These are phyloP conservation scores for Coprinopsis strossmayeri DNA, from an alignment of 768 basidiomycete genomes.

Conservation along the genomic window DNA sequence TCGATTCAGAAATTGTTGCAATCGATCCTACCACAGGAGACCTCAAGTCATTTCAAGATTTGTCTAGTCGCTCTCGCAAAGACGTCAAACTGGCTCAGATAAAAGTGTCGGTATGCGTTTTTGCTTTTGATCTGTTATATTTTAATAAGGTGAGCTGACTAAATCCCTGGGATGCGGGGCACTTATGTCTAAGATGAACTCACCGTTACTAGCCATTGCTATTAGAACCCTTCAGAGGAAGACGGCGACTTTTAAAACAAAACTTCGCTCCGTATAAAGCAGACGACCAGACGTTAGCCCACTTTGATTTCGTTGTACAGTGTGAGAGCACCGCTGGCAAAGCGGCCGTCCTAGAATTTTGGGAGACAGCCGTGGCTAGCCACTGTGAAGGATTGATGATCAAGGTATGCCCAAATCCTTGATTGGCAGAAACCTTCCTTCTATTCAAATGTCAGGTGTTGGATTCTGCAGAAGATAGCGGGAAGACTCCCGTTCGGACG, in stretches of 20 bases:
- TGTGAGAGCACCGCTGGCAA: conserved; percentile 59
- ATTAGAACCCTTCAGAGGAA: conserved; percentile 58
- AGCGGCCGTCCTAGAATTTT: conserved; percentile 66
- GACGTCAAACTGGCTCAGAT: conserved; percentile 72
- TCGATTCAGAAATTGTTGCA: conserved; percentile 87
- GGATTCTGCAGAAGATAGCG: conserved; percentile 34
- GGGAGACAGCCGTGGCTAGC: conserved; percentile 66
- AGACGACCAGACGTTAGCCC: conserved; percentile 41
- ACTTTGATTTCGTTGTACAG: conserved; percentile 69
- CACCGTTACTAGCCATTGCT: conserved; percentile 52
- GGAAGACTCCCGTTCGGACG: conserved; percentile 15
- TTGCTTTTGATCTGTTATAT: conserved; percentile 86
- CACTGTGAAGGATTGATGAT: conserved; percentile 93
- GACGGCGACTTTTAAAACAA: conserved; percentile 57
- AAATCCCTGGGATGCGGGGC: background rate
- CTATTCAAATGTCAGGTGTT: conserved; percentile 29
- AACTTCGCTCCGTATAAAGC: conserved; percentile 52
- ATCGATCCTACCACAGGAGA: conserved; percentile 57
- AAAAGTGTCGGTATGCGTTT: conserved; percentile 76
- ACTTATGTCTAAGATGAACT: conserved; percentile 6
- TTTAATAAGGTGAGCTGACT: conserved; percentile 59
- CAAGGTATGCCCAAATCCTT: conserved; percentile 44
- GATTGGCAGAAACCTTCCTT: background rate
- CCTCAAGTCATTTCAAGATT: conserved; percentile 78
- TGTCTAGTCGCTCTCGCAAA: conserved; percentile 80